Percentiles rank a stretch among this genome's conserved stretches.
Evolutionary conservation across 2,329 filamentous ascomycete genomes (phyloP).

Genomic region (Dactylellina sp.): DNA sequence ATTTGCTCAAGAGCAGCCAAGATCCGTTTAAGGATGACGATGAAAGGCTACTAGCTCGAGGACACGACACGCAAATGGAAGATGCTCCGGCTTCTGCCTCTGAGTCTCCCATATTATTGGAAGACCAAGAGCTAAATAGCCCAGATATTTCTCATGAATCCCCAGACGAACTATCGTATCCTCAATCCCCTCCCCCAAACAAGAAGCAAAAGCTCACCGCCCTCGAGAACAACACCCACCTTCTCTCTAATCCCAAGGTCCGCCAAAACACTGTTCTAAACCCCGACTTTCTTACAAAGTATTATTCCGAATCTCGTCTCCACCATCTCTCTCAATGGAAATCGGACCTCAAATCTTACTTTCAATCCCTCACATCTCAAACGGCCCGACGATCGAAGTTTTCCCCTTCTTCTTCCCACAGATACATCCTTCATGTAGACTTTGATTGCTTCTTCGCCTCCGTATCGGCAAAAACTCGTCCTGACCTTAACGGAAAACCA

Average conservation of each 20-base stretch:
- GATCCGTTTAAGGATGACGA: slow-evolving; percentile 54
- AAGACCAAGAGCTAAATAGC: slow-evolving; percentile 7
- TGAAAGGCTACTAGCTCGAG: slow-evolving; percentile 32
- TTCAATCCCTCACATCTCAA: slow-evolving; percentile 78
- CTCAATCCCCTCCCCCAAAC: slow-evolving; percentile 38
- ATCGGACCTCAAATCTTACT: slow-evolving; percentile 86
- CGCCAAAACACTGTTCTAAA: slow-evolving; percentile 91
- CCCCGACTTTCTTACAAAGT: slow-evolving; percentile 92
- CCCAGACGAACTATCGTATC: slow-evolving; percentile 13
- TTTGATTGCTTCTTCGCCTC: slow-evolving; percentile 99
- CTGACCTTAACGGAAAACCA: slow-evolving; percentile 81
- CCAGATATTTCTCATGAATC: slow-evolving; percentile 15
- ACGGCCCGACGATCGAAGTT: slow-evolving; percentile 62
- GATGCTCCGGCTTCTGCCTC: slow-evolving; percentile 4
- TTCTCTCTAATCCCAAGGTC: slow-evolving; percentile 85
- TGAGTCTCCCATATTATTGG: slow-evolving; percentile 17
- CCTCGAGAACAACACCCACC: slow-evolving; percentile 88
- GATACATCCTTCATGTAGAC: slow-evolving; percentile 94
- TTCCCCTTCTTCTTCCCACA: slow-evolving; percentile 70
- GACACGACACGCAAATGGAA: slow-evolving; percentile 38
- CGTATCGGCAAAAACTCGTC: slow-evolving; percentile 82
- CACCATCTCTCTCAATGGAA: slow-evolving; percentile 86
- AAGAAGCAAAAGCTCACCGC: slow-evolving; percentile 74
- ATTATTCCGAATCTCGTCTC: slow-evolving; percentile 91
- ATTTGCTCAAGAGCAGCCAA: slow-evolving; percentile 45